Conservation (phyloP, 306 rosid species). For the Boehmeria nivea region DNA sequence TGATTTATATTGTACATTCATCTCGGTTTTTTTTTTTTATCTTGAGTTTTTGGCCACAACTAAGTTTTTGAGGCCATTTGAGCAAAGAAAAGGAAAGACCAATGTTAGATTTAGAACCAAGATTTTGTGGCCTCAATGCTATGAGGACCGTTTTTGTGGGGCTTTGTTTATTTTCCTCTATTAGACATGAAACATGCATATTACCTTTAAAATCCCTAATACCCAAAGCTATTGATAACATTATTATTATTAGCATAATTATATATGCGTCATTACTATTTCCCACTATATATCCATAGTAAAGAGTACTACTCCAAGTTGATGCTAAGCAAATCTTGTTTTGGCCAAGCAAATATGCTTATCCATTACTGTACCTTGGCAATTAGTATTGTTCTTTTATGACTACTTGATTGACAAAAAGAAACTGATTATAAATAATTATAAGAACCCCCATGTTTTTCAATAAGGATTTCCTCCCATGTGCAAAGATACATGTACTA, state of each 20-base stretch:
- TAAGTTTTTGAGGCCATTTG: neutral
- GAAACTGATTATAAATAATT: too few relatives aligned
- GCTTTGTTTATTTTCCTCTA: neutral
- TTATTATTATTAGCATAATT: neutral
- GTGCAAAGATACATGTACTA: too few relatives aligned
- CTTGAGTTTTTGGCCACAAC: neutral
- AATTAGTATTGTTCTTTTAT: neutral
- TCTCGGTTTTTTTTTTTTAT: neutral
- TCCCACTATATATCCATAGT: neutral
- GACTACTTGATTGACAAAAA: neutral
- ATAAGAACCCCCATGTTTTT: too few relatives aligned
- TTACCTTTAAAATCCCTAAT: neutral
- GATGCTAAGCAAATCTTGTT: constrained; percentile 6
- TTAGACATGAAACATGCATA: too few relatives aligned
- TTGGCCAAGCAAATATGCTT: constrained; percentile 1
- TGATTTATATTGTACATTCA: too few relatives aligned
- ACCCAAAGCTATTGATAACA: neutral
- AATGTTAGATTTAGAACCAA: neutral
- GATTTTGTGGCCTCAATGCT: neutral
- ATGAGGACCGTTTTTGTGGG: constrained; percentile 8
- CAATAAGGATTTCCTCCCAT: too few relatives aligned
- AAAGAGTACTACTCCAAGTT: neutral
- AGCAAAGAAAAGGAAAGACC: neutral
- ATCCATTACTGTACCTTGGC: neutral
- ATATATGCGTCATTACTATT: constrained; percentile 3